Evolutionary conservation across 176 grass and related monocot genomes (phyloP).

Genomic region (Oryza rufipogon): DNA sequence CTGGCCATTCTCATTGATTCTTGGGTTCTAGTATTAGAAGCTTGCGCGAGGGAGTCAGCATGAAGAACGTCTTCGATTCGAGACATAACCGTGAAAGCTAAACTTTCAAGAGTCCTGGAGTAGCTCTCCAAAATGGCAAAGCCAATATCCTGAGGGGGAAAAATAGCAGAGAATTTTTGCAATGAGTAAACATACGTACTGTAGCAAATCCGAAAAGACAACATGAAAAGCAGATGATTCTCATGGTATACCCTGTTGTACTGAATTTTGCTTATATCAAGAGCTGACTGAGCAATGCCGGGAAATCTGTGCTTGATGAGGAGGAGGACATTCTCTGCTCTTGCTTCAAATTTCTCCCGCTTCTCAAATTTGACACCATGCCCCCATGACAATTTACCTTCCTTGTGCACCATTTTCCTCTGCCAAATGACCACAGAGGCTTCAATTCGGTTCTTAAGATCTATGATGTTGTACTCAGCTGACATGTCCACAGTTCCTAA

Average conservation of each 20-base stretch:
- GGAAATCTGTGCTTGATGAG: slow-evolving; percentile 77
- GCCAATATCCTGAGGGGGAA: slow-evolving; percentile 63
- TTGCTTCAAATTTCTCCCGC: slow-evolving; percentile 72
- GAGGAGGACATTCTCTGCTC: slow-evolving; percentile 74
- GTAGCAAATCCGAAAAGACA: slow-evolving; percentile 11
- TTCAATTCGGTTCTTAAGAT: slow-evolving; percentile 79
- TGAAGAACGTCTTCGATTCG: slow-evolving; percentile 78
- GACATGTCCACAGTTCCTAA: slow-evolving; percentile 57
- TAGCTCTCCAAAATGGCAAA: slow-evolving; percentile 81
- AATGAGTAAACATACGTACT: background rate
- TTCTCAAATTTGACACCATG: slow-evolving; percentile 68
- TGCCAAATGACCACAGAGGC: slow-evolving; percentile 82
- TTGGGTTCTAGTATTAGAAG: slow-evolving; percentile 38
- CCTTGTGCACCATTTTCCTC: slow-evolving; percentile 71
- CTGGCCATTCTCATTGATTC: slow-evolving; percentile 33
- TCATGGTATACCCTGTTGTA: slow-evolving; percentile 58
- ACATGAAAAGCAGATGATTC: background rate
- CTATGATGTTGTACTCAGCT: slow-evolving; percentile 70
- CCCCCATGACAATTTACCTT: slow-evolving; percentile 61
- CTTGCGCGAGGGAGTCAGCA: slow-evolving; percentile 45
- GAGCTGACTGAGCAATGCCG: slow-evolving; percentile 61
- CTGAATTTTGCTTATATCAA: slow-evolving; percentile 86
- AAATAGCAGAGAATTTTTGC: background rate
- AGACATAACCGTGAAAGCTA: slow-evolving; percentile 79
- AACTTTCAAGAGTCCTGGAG: slow-evolving; percentile 72